phyloP scores from a whole-genome alignment of 139 green algal genomes.

The Penium margaritaceum region DNA sequence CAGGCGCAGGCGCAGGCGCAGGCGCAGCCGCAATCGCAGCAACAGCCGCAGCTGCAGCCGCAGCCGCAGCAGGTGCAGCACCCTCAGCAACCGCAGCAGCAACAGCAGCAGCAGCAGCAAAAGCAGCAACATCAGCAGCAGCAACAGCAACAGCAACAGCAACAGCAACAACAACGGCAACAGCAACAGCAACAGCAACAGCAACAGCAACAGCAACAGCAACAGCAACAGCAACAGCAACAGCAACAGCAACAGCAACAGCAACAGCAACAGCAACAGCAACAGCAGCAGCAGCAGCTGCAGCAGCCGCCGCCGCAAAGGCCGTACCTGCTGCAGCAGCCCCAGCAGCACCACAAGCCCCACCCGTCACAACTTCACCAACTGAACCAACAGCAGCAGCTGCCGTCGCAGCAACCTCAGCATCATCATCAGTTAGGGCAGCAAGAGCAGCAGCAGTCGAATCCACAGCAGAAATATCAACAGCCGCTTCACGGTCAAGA shows the following conservation, averaged over 20 bases:
- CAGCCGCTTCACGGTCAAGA: background rate
- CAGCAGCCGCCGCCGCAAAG: background rate
- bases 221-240: background rate
- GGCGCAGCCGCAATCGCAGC: background rate
- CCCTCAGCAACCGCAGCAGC: background rate
- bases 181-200: constrained; percentile 1
- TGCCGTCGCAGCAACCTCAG: background rate
- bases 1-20: background rate
- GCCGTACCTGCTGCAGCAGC: background rate
- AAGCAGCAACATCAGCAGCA: background rate
- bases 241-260: background rate
- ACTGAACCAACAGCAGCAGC: background rate
- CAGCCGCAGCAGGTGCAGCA: background rate
- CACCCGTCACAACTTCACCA: background rate
- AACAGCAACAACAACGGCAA: background rate
- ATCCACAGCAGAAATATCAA: background rate
- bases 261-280: background rate
- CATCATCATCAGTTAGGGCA: background rate
- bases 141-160: background rate
- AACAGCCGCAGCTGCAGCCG: constrained; percentile 5
- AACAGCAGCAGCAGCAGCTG: background rate
- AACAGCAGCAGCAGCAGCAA: constrained; percentile 1
- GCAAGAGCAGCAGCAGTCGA: background rate
- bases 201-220: background rate
- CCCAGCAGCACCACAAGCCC: background rate